Evolutionary conservation across 129 eudicot genomes (phyloP), one percentile per base, ranked within the genome.

Genomic region (Mikania micrantha): DNA sequence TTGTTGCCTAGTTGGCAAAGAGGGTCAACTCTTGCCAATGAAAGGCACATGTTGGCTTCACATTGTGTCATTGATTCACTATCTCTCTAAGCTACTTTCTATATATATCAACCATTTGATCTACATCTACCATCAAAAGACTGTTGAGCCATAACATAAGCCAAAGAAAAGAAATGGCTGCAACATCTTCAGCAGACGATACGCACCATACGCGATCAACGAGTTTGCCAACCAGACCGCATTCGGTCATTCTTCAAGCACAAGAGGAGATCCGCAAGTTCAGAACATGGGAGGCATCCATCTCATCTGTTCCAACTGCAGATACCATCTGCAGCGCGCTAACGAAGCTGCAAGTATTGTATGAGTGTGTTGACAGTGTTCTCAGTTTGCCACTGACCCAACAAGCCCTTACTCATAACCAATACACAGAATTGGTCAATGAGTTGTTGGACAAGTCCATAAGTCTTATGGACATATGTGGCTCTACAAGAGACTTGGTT

Each of bases 171-270:
- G 0, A 32, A 76, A 73, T 50, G 70, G 60, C 74, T 60, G 69
- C 81, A 42, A 77, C 66, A 28, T 56, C 83, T 35, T 64, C 75
- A 19, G 4, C 75, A 0, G 81, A 62, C 8, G 67, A 60, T 6
- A 47, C 35, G 27, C 74, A 62, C 16, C 81, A 80, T 31, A 56
- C 62, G 60, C 71, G 90, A 72, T 75, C 90, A 3, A 68, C 81
- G 21, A 85, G 90, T 76, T 78, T 85, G 71, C 90, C 90, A 9
- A 63, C 74, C 7, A 34, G 85, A 71, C 59, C 81, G 49, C 83
- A 84, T 47, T 79, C 86, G 22, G 69, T 60, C 50, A 72, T 74
- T 59, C 67, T 62, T 29, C 81, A 73, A 31, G 70, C 81, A 27
- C 81, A 81, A 71, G 77, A 81, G 60, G 78, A 78, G 77, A 72